Evolutionary conservation across 257 asterid species (phyloP), one percentile per base, ranked within the genome.

Genomic region (Prunella vulgaris): DNA sequence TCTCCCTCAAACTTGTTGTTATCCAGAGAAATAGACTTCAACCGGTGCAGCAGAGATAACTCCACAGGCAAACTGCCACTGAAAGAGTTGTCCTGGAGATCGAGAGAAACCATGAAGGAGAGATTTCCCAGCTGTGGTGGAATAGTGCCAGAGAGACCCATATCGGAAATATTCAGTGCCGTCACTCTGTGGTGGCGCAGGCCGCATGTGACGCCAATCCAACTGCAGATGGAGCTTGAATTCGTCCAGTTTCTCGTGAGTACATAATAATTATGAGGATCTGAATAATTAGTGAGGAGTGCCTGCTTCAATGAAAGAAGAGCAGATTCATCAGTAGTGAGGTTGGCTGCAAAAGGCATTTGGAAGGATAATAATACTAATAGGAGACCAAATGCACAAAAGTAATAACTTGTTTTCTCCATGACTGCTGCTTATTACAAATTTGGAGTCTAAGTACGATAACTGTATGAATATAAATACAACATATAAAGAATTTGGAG

Each of bases 101-200:
- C 51, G 33, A 76, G 59, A 4, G 46, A 63, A 57, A 38, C 37
- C 18, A 76, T 76, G 62, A 76, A 76, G 0, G 76, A 63, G 4
- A 76, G 69, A 17, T 71, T 56, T 15, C 80, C 77, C 9, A 76
- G 4, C 24, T 71, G 69, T 1, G 65, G 64, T 1, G 80, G 68
- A 17, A 76, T 24, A 33, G 51, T 58, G 68, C 72, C 79, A 0
- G 42, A 30, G 8, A 71, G 57, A 8, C 18, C 56, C 77, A 76
- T 65, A 14, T 15, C 1, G 10, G 77, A 49, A 24, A 74, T 27
- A 68, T 74, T 60, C 27, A 68, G 7, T 3, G 70, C 64, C 1
- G 57, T 18, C 12, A 74, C 70, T 74, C 79, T 22, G 10, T 6
- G 22, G 22, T 67, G 79, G 69, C 70, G 66, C 7, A 8, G n/a